phyloP scores from a whole-genome alignment of 1,139 yeast genomes.

The Barnettozyma hawaiiensis region DNA sequence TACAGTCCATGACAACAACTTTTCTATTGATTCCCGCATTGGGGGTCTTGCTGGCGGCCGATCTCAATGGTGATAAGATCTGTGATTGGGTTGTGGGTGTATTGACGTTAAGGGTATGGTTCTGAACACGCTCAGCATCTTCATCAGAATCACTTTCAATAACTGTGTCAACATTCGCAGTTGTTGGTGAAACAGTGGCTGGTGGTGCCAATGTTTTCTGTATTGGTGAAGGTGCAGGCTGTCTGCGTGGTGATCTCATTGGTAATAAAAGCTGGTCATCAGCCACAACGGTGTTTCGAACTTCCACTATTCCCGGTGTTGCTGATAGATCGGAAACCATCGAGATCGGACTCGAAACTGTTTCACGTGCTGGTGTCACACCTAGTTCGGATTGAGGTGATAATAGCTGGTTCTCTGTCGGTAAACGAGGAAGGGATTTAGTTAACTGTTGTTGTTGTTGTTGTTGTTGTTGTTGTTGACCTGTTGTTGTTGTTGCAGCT shows the following conservation, averaged over 20 bases:
- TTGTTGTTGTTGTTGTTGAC: constrained; percentile 13
- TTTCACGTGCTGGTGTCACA: constrained; percentile 7
- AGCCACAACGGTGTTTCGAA: constrained; percentile 8
- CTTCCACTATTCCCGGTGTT: constrained; percentile 13
- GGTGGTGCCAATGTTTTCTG: constrained; percentile 14
- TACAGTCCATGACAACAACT: constrained; percentile 27
- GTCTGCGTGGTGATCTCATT: constrained; percentile 28
- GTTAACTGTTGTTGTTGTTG: constrained; percentile 7
- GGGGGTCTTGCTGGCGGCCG: constrained; percentile 16
- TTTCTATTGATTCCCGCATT: constrained; percentile 28
- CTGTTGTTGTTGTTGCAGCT: constrained; percentile 7
- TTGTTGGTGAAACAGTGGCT: constrained; percentile 15
- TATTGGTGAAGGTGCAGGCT: constrained; percentile 3
- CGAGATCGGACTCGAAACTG: constrained; percentile 12
- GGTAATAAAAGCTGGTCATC: constrained; percentile 8
- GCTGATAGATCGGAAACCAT: constrained; percentile 14
- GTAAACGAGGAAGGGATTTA: constrained; percentile 29
- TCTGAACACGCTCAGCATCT: not conserved
- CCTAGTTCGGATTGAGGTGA: not conserved
- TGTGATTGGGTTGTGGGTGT: constrained; percentile 10
- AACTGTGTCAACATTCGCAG: not conserved
- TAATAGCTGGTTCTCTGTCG: constrained; percentile 9
- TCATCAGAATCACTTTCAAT: not conserved
- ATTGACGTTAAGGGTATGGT: not conserved
- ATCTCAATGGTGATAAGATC: constrained; percentile 18